Conservation (phyloP, 805 yeast genomes). For the Starmerella sp. region DNA sequence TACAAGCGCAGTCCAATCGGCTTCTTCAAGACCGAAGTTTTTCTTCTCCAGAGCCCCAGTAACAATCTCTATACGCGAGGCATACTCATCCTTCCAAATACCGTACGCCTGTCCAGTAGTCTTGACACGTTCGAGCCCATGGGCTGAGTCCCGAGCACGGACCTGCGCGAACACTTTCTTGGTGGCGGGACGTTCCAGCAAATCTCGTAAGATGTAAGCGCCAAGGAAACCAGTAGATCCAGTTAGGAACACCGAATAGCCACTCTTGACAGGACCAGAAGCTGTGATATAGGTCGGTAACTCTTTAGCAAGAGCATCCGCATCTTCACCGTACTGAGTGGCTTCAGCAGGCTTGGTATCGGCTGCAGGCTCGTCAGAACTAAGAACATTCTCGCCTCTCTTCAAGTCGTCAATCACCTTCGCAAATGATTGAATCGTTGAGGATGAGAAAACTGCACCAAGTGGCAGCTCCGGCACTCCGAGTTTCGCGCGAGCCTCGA, state of each 20-base stretch:
- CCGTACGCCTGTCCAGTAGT: slow-evolving; percentile 76
- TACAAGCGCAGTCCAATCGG: slow-evolving; percentile 48
- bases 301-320: slow-evolving; percentile 39
- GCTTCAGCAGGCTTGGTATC: slow-evolving; percentile 23
- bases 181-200: slow-evolving; percentile 49
- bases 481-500: slow-evolving; percentile 69
- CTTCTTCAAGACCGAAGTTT: slow-evolving; percentile 57
- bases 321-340: slow-evolving; percentile 60
- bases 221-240: slow-evolving; percentile 97
- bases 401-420: slow-evolving; percentile 51
- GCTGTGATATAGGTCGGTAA: slow-evolving; percentile 39
- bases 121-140: slow-evolving; percentile 67
- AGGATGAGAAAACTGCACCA: slow-evolving; percentile 79
- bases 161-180: slow-evolving; percentile 71
- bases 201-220: slow-evolving; percentile 69
- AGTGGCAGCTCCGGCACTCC: slow-evolving; percentile 68
- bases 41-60: slow-evolving; percentile 67
- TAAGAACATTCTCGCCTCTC: slow-evolving; percentile 30
- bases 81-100: slow-evolving; percentile 56
- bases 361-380: slow-evolving; percentile 20
- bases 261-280: slow-evolving; percentile 31
- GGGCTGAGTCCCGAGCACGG: slow-evolving; percentile 57
- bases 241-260: slow-evolving; percentile 64
- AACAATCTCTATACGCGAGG: slow-evolving; percentile 51
- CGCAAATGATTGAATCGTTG: slow-evolving; percentile 74